Base-by-base conservation (phyloP, 495 filamentous ascomycete species). In the Viridothelium virens region DNA sequence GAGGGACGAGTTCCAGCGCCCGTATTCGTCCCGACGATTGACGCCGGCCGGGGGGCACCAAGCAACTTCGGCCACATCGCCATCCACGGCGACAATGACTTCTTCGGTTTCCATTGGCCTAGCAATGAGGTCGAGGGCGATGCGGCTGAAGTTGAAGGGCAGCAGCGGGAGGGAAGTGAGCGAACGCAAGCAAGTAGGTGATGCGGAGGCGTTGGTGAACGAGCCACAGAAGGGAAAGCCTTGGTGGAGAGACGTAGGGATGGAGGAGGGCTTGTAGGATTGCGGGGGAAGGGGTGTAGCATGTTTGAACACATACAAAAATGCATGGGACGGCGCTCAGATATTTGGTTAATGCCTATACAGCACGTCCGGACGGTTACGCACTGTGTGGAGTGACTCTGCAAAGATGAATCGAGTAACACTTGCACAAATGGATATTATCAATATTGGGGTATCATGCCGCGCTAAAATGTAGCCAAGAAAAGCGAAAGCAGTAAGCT, bases 181-280 rank as follows among this genome's bases (percentile, higher is more conserved):
- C 62, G 90, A 91, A 75, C 81, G 91, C 62, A 88, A 88, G 77
- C 91, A 96, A 78, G 91, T 96, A 53, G 91, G 90, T 65, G 91
- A 96, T 76, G 85, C 85, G 56, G 90, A 89, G 79, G 81, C 85
- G 72, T 81, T 86, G 81, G 77, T 90, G 41, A 83, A 83, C 68
- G 71, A 78, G 56, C 11, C 25, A 1, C 7, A 36, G 14, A 67
- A 68, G 6, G 59, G 9, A 50, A 41, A 65, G 34, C 69, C 71
- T 3, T 78, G 75, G 75, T 78, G 76, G 76, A 70, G 67, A 47
- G 71, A 75, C 59, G 72, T 76, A 0, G 71, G 72, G n/a, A 75
- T 76, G 73, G 75, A 77, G 63, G 75, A 77, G 70, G 75, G 74
- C 1, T 65, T 74, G 68, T 76, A 61, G 61, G 61, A n/a, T 33